Evolutionary conservation across 441 rosid genomes (phyloP), one percentile per base, ranked within the genome.

Genomic region (Arabidopsis hybrid): DNA sequence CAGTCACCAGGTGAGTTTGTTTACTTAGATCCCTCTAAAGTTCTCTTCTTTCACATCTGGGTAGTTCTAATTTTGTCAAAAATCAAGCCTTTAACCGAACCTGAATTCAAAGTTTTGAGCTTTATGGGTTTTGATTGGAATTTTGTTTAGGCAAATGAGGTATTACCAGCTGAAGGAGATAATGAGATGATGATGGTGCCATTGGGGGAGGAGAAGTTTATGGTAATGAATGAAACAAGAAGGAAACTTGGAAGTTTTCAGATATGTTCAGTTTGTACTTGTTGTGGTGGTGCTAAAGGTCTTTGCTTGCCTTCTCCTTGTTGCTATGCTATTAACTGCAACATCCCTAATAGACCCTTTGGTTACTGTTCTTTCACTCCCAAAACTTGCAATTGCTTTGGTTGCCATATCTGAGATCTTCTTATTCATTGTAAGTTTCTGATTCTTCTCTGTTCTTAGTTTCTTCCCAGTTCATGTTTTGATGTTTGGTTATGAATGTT

Each of bases 351-450:
- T 70, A 86, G 91, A 77, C 99, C 99, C 53, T 95, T 89, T 79
- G 99, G 99, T 36, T 95, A 87, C 78, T 95, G 98, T 68, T 88
- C 99, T 17, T 95, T 95, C 85, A 91, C 99, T 71, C 98, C 99
- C 77, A 92, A 87, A 82, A 81, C 98, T 73, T 95, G 99, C 77
- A 92, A 92, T 84, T 95, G 99, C 85, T 87, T 92, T 76, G 86
- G 96, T 62, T 95, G 99, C 88, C 97, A 89, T 85, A 77, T 84
- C 85, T 89, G 78, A 80, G 46, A 68, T 50, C 67, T 75, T 17
- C 8, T 70, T 67, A 0, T 21, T 21, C 31, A 52, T 65, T 46
- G 76, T 71, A 35, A 72, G 72, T 17, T 49, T 40, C 40, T 69
- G 0, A 14, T 32, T 64, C 2, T 47, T 46, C 8, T 32, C 4